Evolutionary conservation across 768 basidiomycete genomes (phyloP).

Genomic region (Paxillus involutus): DNA sequence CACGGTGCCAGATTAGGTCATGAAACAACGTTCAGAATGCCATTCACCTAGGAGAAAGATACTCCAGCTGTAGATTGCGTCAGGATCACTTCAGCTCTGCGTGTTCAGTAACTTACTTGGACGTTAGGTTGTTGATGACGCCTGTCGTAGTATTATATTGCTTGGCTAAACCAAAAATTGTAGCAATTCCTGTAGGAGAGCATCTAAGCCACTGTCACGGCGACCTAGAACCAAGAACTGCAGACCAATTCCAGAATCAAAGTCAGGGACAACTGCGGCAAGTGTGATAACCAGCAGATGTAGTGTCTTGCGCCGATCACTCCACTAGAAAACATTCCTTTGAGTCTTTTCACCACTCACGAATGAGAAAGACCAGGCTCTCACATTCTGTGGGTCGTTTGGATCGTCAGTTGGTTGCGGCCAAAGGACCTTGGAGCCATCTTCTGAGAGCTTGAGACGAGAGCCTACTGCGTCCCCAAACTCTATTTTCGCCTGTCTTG

Average conservation of each 20-base stretch:
- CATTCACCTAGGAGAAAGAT: conserved; percentile 44
- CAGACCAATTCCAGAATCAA: conserved; percentile 51
- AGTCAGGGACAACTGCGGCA: conserved; percentile 55
- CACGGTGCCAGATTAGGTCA: too few species aligned
- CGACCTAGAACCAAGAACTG: conserved; percentile 1
- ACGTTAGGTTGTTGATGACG: conserved; percentile 52
- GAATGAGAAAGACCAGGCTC: conserved; percentile 7
- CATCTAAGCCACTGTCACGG: neutral
- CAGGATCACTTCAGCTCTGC: neutral
- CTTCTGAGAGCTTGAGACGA: conserved; percentile 44
- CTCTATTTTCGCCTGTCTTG: conserved; percentile 47
- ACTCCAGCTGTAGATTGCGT: conserved; percentile 36
- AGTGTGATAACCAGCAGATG: conserved; percentile 50
- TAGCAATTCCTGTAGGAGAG: conserved; percentile 42
- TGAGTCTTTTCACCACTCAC: neutral
- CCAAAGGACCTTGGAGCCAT: conserved; percentile 51
- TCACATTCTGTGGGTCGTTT: conserved; percentile 54
- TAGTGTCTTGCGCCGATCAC: conserved; percentile 41
- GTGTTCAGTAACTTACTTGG: conserved; percentile 27
- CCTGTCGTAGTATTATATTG: conserved; percentile 46
- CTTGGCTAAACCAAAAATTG: conserved; percentile 45
- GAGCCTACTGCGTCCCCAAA: conserved; percentile 48
- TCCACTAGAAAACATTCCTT: conserved; percentile 38
- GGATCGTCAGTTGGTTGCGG: conserved; percentile 52
- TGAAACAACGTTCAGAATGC: neutral